Percentiles rank a stretch among this genome's conserved stretches.
These are phyloP conservation scores for Dryadomyces sulphureus DNA, from an alignment of 2,329 filamentous ascomycete genomes.

Conservation along the genomic window DNA sequence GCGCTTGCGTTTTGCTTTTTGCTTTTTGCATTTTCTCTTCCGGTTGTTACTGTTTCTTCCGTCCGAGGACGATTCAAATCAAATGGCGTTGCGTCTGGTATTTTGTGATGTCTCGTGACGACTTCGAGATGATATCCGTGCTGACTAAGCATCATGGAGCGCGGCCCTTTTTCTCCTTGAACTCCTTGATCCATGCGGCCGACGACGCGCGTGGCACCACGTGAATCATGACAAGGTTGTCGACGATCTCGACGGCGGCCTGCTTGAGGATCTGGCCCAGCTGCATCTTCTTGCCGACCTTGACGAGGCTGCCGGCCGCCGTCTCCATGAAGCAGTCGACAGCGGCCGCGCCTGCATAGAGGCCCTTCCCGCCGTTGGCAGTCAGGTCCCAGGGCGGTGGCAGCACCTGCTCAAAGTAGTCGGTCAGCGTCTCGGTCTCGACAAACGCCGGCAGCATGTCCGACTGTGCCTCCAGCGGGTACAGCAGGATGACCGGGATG, in stretches of 20 bases:
- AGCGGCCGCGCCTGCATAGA: slow-evolving; percentile 54
- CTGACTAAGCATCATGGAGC: no score
- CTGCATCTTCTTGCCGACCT: slow-evolving; percentile 73
- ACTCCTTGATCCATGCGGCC: slow-evolving; percentile 65
- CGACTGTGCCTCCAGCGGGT: slow-evolving; percentile 66
- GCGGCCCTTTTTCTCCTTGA: slow-evolving; percentile 57
- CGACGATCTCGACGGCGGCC: slow-evolving; percentile 74
- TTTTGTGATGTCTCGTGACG: not conserved
- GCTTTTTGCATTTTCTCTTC: not conserved
- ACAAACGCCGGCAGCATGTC: slow-evolving; percentile 84
- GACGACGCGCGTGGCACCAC: slow-evolving; percentile 62
- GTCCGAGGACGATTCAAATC: no score
- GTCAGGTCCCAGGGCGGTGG: slow-evolving; percentile 78
- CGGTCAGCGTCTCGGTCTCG: slow-evolving; percentile 58
- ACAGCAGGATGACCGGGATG: slow-evolving; percentile 73
- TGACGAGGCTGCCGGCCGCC: slow-evolving; percentile 61
- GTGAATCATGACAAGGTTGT: slow-evolving; percentile 70
- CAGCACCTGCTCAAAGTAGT: slow-evolving; percentile 75
- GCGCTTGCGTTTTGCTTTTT: not conserved
- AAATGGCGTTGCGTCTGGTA: no score
- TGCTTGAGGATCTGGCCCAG: slow-evolving; percentile 55
- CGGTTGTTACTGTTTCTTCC: no score
- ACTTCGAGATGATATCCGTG: no score
- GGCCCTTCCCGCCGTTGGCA: slow-evolving; percentile 22
- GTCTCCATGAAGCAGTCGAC: slow-evolving; percentile 93